Evolutionary conservation across 768 basidiomycete species (phyloP).

Genomic region (Glaciozyma antarctica): DNA sequence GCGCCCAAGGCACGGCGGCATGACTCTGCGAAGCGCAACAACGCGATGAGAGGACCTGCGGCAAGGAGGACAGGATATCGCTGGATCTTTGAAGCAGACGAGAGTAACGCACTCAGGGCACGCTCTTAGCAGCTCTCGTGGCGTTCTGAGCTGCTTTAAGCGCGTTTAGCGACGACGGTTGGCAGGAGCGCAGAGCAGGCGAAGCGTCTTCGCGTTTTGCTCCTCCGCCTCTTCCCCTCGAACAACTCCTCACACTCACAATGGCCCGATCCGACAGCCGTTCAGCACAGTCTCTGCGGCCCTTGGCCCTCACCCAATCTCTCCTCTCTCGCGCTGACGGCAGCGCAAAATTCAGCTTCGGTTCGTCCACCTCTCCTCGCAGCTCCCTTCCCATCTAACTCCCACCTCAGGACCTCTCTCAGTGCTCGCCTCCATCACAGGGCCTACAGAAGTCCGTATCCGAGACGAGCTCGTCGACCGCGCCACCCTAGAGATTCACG

Average conservation of each 20-base stretch:
- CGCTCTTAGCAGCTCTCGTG: too few species aligned
- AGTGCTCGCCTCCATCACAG: slow-evolving; percentile 39
- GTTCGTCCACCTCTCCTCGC: neutral
- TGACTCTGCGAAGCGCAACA: too few species aligned
- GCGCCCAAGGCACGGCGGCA: too few species aligned
- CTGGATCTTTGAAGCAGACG: too few species aligned
- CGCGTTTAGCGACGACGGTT: too few species aligned
- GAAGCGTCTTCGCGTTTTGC: too few species aligned
- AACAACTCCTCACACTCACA: neutral
- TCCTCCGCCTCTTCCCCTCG: neutral
- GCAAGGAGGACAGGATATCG: too few species aligned
- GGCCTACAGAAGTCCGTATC: slow-evolving; percentile 42
- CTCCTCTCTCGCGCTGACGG: slow-evolving; percentile 2
- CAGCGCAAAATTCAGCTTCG: slow-evolving; percentile 7
- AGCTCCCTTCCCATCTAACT: neutral
- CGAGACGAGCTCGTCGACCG: slow-evolving; percentile 41
- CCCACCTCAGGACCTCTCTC: neutral
- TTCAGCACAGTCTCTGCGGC: neutral
- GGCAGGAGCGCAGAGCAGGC: too few species aligned
- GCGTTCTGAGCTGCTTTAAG: too few species aligned
- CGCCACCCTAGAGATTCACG: slow-evolving; percentile 41
- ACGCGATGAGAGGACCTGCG: too few species aligned
- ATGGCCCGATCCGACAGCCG: neutral
- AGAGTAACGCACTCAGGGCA: too few species aligned
- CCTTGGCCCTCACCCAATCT: neutral